Base-by-base conservation (phyloP, 108 stramenopile genomes). In the Nitzschia inconspicua region DNA sequence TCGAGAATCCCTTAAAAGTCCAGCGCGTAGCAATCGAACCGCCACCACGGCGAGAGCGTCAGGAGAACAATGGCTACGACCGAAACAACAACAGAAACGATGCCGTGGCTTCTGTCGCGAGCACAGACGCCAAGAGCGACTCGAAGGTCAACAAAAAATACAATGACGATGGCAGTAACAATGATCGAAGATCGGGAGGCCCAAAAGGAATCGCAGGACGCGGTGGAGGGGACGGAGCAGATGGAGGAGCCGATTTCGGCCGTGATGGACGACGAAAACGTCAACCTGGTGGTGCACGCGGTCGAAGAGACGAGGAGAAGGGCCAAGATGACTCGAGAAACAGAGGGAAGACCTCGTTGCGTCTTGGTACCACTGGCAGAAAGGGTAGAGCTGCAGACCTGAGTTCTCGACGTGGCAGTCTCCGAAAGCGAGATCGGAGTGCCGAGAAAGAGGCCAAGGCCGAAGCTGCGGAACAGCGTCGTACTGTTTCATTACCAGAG, bases 401-500 rank as follows among this genome's bases (percentile, higher is more conserved):
- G 19, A 72, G 48, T 37, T 39, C 48, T 55, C 62, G 85, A 24
- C 77, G 93, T 48, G 88, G 93, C 44, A 79, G 74, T 39, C 63
- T 94, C 62, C 84, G 68, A 70, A 84, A 70, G 61, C 70, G 82
- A 14, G 85, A 94, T 58, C 75, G 93, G 50, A 73, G 67, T 35
- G 68, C 69, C 16, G 82, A 85, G 29, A 86, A 79, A 67, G 82
- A 66, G 24, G 58, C 69, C 35, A 84, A 71, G 60, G 77, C 73
- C 27, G 84, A 82, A 46, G 71, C 81, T 30, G 83, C 83, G 0
- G 49, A 91, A 40, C 80, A 85, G 48, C 73, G 87, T 18, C 62
- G 70, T 31, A 94, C 84, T 20, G 84, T 94, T n/a, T 7, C 30
- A 26, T 53, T 94, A 29, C 85, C 89, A 41, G 93, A 85, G 91